Evolutionary conservation across 1,284 basidiomycete genomes (phyloP), one percentile per base, ranked within the genome.

Genomic region (Leccinum pallidistipes): DNA sequence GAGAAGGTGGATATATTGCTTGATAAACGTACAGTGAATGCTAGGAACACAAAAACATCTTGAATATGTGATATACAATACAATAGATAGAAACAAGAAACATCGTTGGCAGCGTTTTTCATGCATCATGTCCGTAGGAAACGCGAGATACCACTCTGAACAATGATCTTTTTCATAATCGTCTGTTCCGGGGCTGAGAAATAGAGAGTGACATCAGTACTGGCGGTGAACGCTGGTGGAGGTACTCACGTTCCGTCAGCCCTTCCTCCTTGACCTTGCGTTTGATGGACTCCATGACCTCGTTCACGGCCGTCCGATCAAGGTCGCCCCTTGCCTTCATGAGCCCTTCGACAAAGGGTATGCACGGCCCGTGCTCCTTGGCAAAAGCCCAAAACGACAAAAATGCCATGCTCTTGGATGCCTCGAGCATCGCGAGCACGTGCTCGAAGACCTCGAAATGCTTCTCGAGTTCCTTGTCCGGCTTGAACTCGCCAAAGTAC

Each of bases 381-480:
- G 96, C 97, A 76, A 99, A 99, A 9, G 87, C 85, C 92, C 93
- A 95, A 76, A 90, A 98, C 24, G 97, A 96, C 63, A 99, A 80
- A 80, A 98, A 98, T 3, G 93, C 90, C 80, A 99, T 89, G 66
- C 94, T 93, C 74, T 93, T 90, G 34, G 92, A 94, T 1, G 96
- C 94, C 62, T 93, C 91, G 34, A 99, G 78, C 75, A 99, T 85
- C 5, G 88, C 84, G 11, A 95, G 81, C 47, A 97, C 85, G 80
- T 89, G 83, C 71, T 98, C 92, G 61, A 99, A 78, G 53, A 99
- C 88, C 69, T 95, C 91, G 65, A 99, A 94, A 67, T 89, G 85
- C 49, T 80, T 78, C 68, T 95, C 90, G 40, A 98, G 82, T 66
- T 97, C 95, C 69, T 90, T 85, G 36, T 87, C 80, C 12, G 86